These are phyloP conservation scores for Aureobasidium melanogenum DNA, from an alignment of 2,329 filamentous ascomycete species.

Conservation along the genomic window DNA sequence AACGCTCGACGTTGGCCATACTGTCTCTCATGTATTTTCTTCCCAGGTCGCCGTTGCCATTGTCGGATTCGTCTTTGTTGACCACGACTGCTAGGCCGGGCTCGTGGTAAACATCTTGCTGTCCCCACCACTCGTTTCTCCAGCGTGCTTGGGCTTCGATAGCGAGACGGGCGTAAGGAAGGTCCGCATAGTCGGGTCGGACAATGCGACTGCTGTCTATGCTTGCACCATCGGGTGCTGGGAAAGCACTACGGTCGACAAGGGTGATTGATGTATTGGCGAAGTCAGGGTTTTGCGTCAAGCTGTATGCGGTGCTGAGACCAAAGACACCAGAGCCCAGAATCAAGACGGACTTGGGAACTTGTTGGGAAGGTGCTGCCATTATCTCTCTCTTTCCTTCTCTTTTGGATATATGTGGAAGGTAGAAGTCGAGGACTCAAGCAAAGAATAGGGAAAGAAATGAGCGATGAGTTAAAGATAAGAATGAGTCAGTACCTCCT, in stretches of 20 bases:
- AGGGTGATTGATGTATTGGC: conserved; percentile 46
- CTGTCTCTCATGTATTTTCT: conserved; percentile 52
- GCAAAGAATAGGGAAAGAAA: not conserved
- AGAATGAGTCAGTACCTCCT: not conserved
- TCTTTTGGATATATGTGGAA: not conserved
- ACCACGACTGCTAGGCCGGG: conserved; percentile 59
- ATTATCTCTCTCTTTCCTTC: not conserved
- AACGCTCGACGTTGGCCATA: conserved; percentile 50
- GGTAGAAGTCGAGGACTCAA: not conserved
- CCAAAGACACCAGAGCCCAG: conserved; percentile 47
- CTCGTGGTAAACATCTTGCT: conserved; percentile 59
- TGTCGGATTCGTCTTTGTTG: conserved; percentile 25
- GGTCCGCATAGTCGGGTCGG: conserved; percentile 71
- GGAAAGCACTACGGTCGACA: conserved; percentile 49
- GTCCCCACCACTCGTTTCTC: conserved; percentile 52
- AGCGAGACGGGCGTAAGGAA: conserved; percentile 66
- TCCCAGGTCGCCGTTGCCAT: conserved; percentile 24
- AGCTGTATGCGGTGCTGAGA: conserved; percentile 59
- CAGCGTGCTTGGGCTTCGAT: conserved; percentile 60
- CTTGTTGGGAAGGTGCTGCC: conserved; percentile 9
- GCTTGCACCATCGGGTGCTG: conserved; percentile 43
- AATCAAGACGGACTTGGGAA: conserved; percentile 38
- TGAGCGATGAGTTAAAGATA: not conserved
- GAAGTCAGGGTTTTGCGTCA: conserved; percentile 52
- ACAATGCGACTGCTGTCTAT: conserved; percentile 55